Evolutionary conservation across 163 green algal species (phyloP).

Genomic region (Scenedesmus sp.): DNA sequence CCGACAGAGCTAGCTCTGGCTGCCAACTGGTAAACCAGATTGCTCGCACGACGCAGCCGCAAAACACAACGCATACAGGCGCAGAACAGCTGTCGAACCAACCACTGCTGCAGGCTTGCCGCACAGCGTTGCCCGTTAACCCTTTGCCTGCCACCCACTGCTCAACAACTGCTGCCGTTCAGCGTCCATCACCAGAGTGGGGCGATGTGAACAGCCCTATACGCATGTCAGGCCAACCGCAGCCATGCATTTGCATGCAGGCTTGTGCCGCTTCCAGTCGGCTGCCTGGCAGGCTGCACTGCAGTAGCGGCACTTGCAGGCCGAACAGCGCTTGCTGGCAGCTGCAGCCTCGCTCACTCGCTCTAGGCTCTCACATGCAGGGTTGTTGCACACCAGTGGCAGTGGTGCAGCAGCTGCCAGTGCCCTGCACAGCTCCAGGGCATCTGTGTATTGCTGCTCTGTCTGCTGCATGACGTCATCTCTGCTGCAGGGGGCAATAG

Average conservation of each 20-base stretch:
- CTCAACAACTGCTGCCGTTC: too few species aligned
- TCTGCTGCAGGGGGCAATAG: neutral
- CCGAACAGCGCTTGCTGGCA: neutral
- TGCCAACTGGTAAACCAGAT: neutral
- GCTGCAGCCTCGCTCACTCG: neutral
- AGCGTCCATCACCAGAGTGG: too few species aligned
- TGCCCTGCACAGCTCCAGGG: slow-evolving; percentile 59
- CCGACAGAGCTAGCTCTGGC: neutral
- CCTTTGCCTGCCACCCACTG: too few species aligned
- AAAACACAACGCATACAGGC: neutral
- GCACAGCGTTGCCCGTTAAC: too few species aligned
- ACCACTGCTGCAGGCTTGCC: neutral
- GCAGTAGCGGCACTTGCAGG: neutral
- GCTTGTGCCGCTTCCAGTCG: neutral
- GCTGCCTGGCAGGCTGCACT: neutral
- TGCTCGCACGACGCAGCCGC: too few species aligned
- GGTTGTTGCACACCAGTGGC: neutral
- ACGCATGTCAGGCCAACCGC: slow-evolving; percentile 66
- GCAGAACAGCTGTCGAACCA: neutral
- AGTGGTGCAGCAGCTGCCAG: slow-evolving; percentile 60
- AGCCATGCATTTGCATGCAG: slow-evolving; percentile 21
- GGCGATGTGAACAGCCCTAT: too few species aligned
- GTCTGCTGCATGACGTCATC: neutral
- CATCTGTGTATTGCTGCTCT: neutral
- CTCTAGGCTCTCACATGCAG: neutral